phyloP scores from a whole-genome alignment of 1,284 basidiomycete genomes.

The Taiwanofungus camphoratus region DNA sequence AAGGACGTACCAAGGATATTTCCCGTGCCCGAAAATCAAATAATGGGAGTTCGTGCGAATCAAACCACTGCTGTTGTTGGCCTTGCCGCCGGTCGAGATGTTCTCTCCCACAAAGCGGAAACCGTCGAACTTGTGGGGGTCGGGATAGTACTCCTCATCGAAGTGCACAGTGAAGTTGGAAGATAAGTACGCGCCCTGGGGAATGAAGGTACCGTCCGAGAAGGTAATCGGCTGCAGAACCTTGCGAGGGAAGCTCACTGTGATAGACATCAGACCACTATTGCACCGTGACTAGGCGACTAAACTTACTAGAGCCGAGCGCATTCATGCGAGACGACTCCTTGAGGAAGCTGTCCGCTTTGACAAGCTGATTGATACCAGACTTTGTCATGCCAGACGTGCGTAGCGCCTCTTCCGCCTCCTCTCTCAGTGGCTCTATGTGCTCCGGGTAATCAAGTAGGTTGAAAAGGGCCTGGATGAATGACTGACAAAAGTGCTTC shows the following conservation, averaged over 20 bases:
- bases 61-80: slow-evolving; percentile 12
- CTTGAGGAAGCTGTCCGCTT: slow-evolving; percentile 15
- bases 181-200: slow-evolving; percentile 14
- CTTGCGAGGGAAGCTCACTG: slow-evolving; percentile 13
- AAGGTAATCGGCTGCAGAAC: slow-evolving; percentile 15
- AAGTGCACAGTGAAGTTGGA: slow-evolving; percentile 10
- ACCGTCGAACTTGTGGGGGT: slow-evolving; percentile 11
- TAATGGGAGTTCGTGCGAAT: slow-evolving; percentile 13
- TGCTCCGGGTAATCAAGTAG: slow-evolving; percentile 7
- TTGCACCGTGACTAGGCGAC: too few species aligned
- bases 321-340: slow-evolving; percentile 13
- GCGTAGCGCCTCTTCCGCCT: slow-evolving; percentile 5
- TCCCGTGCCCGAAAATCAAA: slow-evolving; percentile 16
- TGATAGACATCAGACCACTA: slow-evolving; percentile 1
- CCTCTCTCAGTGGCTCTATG: slow-evolving; percentile 9
- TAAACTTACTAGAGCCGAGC: slow-evolving; percentile 5
- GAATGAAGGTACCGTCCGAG: slow-evolving; percentile 17
- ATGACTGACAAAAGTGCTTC: slow-evolving; percentile 3
- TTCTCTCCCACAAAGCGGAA: slow-evolving; percentile 9
- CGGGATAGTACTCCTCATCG: slow-evolving; percentile 12
- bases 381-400: slow-evolving; percentile 11
- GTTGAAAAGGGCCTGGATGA: slow-evolving; percentile 12
- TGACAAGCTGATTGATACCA: slow-evolving; percentile 6
- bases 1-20: slow-evolving; percentile 19
- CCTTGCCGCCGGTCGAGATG: slow-evolving; percentile 2